Conservation (phyloP, 139 green algal genomes). For the Zygnema cylindricum region DNA sequence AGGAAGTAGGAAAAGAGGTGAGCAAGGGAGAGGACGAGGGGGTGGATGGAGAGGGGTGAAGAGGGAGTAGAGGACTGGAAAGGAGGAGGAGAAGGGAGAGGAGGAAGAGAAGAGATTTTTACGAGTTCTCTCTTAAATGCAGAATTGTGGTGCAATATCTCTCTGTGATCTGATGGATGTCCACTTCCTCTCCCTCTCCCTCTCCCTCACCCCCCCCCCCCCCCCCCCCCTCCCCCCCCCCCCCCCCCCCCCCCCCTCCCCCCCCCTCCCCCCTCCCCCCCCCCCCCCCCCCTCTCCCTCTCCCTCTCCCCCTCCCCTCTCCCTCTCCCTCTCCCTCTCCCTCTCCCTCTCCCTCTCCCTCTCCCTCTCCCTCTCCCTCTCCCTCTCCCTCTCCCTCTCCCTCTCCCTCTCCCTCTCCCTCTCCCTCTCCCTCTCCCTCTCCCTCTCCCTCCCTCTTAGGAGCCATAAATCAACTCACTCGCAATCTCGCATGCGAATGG, state of each 20-base stretch:
- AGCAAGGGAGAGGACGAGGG: too few species aligned
- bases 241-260: conserved; percentile 16
- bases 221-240: too few species aligned
- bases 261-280: conserved; percentile 14
- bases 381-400: neutral
- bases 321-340: conserved; percentile 22
- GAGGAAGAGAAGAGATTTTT: too few species aligned
- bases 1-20: too few species aligned
- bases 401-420: conserved; percentile 22
- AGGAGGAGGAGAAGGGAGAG: too few species aligned
- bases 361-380: conserved; percentile 7
- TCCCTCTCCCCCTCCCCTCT: conserved; percentile 1
- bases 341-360: conserved; percentile 6
- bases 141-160: too few species aligned
- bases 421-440: neutral
- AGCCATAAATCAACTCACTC: conserved; percentile 88
- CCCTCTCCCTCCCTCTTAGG: neutral
- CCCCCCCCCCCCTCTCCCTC: neutral
- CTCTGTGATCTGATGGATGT: too few species aligned
- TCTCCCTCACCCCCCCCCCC: too few species aligned
- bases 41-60: too few species aligned
- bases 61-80: too few species aligned
- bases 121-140: too few species aligned
- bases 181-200: too few species aligned
- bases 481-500: conserved; percentile 88